Base-by-base conservation (phyloP, 1,139 yeast species). In the Blastobotrys serpentis region DNA sequence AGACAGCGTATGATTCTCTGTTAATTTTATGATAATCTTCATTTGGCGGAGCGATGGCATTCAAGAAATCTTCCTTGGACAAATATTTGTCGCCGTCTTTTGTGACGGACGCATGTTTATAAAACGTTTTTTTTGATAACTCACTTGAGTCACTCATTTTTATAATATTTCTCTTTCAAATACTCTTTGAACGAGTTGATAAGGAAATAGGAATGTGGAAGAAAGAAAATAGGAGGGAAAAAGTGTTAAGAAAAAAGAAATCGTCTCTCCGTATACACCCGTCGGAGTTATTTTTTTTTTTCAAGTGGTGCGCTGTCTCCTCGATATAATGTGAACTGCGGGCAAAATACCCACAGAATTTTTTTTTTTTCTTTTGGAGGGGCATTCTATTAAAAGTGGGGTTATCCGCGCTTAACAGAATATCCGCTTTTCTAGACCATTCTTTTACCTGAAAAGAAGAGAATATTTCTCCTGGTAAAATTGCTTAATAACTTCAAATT, bases 1-100 rank as follows among this genome's bases (percentile, higher is more conserved):
- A 64, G 34, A 72, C 71, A n/a, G 70, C 72, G 56, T 71, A 72
- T 40, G 75, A 69, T 51, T 68, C 62, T 23, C 76, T 66, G 44
- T 65, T 56, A 55, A 72, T 70, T 54, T 71, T 71, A 56, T 63
- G 68, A 61, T 70, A 72, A 55, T 71, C 71, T 57, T 71, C 74
- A 44, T 66, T 59, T 19, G 66, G 62, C 30, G 76, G 76, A 1
- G 75, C 75, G 46, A 72, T 61, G 19, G 76, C 75, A 47, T 66
- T 55, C 37, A 72, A 62, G 48, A 72, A 72, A 54, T 71, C 72
- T 32, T 62, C 66, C 64, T 76, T 49, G 64, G 80, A 77, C 70
- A 76, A 62, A 75, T 71, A 66, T 56, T 73, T 53, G 61, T 75
- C 62, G 69, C 73, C 64, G 59, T 74, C 60, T 68, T 75, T 64